These are phyloP conservation scores for Saccharomyces hybrid DNA, from an alignment of 1,139 yeast species.

Conservation along the genomic window DNA sequence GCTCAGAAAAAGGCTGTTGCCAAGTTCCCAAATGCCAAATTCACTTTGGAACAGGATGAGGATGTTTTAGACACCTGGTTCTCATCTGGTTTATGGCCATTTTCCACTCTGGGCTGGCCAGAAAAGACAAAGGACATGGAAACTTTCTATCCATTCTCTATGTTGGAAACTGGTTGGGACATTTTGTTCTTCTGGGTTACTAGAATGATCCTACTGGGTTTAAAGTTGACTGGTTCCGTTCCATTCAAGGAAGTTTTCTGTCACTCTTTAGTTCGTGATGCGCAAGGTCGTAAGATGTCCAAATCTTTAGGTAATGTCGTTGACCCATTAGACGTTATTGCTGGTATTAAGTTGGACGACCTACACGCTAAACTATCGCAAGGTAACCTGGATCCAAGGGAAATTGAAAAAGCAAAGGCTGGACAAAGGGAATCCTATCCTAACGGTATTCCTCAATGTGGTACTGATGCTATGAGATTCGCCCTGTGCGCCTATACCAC, in stretches of 20 bases:
- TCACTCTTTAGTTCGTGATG: slow-evolving; percentile 96
- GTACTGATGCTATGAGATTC: slow-evolving; percentile 96
- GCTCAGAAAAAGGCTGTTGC: slow-evolving; percentile 74
- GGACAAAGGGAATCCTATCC: slow-evolving; percentile 93
- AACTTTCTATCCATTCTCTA: slow-evolving; percentile 78
- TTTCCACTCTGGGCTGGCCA: slow-evolving; percentile 97
- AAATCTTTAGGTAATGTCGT: slow-evolving; percentile 94
- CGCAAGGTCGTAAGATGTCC: slow-evolving; percentile 98
- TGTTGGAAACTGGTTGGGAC: slow-evolving; percentile 99
- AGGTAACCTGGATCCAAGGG: slow-evolving; percentile 89
- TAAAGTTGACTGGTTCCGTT: slow-evolving; percentile 81
- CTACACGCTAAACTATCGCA: slow-evolving; percentile 67
- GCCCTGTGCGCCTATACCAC: slow-evolving; percentile 98
- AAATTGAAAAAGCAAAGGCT: slow-evolving; percentile 74
- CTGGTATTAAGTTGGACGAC: slow-evolving; percentile 73
- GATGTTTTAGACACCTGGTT: slow-evolving; percentile 99
- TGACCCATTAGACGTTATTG: slow-evolving; percentile 90
- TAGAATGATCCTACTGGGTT: slow-evolving; percentile 88
- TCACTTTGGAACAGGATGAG: slow-evolving; percentile 86
- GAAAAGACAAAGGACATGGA: slow-evolving; percentile 64
- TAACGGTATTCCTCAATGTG: slow-evolving; percentile 97
- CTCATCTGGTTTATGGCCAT: slow-evolving; percentile 97
- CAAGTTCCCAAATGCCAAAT: slow-evolving; percentile 63
- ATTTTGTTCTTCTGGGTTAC: slow-evolving; percentile 98
- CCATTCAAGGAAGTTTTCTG: slow-evolving; percentile 97